Conservation (phyloP, 768 basidiomycete genomes). For the Candolleomyces aberdarensis region DNA sequence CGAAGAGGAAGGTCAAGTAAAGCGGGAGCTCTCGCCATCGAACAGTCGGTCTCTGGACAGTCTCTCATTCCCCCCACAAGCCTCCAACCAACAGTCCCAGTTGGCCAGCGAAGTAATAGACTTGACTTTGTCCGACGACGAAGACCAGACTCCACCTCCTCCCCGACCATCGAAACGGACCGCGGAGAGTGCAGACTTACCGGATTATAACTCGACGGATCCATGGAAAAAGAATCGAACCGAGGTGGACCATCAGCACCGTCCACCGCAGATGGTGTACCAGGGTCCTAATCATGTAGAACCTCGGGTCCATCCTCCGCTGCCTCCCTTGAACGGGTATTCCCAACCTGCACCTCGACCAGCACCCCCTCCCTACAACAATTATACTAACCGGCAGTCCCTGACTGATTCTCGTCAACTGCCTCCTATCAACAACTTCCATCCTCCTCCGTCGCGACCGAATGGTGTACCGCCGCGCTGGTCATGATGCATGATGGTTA, state of each 20-base stretch:
- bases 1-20: conserved; percentile 74
- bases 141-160: conserved; percentile 42
- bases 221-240: conserved; percentile 68
- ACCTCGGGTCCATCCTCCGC: too few species aligned
- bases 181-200: conserved; percentile 45
- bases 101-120: conserved; percentile 66
- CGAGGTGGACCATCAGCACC: conserved; percentile 22
- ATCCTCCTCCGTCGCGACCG: not conserved
- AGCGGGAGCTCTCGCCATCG: conserved; percentile 71
- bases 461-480: not conserved
- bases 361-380: conserved; percentile 9
- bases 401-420: conserved; percentile 18
- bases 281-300: not conserved
- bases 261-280: not conserved
- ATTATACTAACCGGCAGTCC: conserved; percentile 14
- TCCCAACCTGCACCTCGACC: conserved; percentile 11
- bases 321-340: conserved; percentile 12
- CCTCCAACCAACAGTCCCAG: conserved; percentile 27
- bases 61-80: conserved; percentile 20
- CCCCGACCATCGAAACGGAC: conserved; percentile 45
- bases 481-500: not conserved
- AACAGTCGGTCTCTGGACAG: conserved; percentile 33
- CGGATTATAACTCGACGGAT: conserved; percentile 42
- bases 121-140: conserved; percentile 74
- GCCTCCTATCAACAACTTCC: conserved; percentile 19